Percentiles rank a stretch among this genome's conserved stretches.
Conservation (phyloP, 2,329 filamentous ascomycete genomes). For the Coniosporium tulheliwenetii region DNA sequence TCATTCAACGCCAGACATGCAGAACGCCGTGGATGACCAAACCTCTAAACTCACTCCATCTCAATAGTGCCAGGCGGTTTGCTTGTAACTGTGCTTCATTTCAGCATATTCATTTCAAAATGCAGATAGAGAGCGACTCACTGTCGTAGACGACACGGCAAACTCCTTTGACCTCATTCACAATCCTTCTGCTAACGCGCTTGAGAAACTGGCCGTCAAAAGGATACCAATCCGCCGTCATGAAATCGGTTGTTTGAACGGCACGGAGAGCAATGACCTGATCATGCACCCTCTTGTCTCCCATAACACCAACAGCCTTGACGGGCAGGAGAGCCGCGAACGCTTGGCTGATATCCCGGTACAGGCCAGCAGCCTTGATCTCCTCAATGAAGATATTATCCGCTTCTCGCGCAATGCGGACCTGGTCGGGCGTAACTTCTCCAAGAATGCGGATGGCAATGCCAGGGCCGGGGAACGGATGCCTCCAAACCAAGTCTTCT, state of each 20-base stretch:
- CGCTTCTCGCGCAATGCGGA: constrained; percentile 63
- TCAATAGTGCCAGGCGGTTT: constrained; percentile 61
- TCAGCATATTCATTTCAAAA: constrained; percentile 2
- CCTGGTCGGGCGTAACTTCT: constrained; percentile 64
- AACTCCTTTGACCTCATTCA: constrained; percentile 62
- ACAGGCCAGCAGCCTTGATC: constrained; percentile 58
- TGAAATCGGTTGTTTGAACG: constrained; percentile 52
- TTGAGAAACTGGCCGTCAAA: constrained; percentile 52
- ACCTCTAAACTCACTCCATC: constrained; percentile 40
- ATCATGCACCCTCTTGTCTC: constrained; percentile 53
- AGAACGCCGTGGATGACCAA: too few relatives aligned
- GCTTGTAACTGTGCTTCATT: constrained; percentile 33
- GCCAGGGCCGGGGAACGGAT: constrained; percentile 62
- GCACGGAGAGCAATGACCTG: constrained; percentile 47
- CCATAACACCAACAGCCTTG: constrained; percentile 51
- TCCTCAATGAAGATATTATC: constrained; percentile 65
- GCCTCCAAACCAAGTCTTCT: constrained; percentile 61
- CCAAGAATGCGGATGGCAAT: constrained; percentile 71
- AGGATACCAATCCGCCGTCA: constrained; percentile 57
- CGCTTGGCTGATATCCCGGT: constrained; percentile 55
- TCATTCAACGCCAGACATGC: too few relatives aligned
- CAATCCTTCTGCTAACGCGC: constrained; percentile 49
- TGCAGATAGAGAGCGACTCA: constrained; percentile 21
- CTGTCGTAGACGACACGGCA: constrained; percentile 56
- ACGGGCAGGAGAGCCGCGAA: constrained; percentile 53